Base-by-base conservation (phyloP, 305 asterid species). In the Fraxinus xanthoxyloides region DNA sequence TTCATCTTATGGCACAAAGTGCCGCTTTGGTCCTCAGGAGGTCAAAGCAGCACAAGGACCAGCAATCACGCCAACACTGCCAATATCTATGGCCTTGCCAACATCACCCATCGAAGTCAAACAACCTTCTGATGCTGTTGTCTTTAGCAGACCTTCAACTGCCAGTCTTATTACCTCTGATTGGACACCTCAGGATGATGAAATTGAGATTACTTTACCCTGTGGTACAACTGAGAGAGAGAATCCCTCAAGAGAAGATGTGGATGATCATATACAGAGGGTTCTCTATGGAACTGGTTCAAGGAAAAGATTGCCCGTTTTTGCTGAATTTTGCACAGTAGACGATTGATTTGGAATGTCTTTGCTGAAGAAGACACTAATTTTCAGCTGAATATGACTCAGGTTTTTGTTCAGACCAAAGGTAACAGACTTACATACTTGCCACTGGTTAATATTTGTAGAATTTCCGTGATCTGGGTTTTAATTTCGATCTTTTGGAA, bases 121-220 rank as follows among this genome's bases (percentile, higher is more conserved):
- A 35, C 87, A 72, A 38, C 80, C 75, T n/a, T 75, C 84, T 36
- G 83, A 46, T 82, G 48, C 63, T 72, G 17, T 2, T 78, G 36
- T 76, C 75, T 21, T 34, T 84, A 48, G 65, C 84, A 35, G 54
- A 65, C 59, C 35, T 77, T 67, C 86, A 30, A 38, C 34, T 77
- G 30, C 70, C 80, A 30, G 43, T 69, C 75, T 28, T 77, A 61
- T 54, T 59, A 35, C 43, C 75, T 77, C 85, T 54, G 86, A 90
- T 56, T 94, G 97, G 98, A 87, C 75, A 80, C 95, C 97, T 69
- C 80, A 54, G 83, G 89, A 86, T 86, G 97, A 94, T 87, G 90
- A 87, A 82, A 91, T 94, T 84, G 76, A 84, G 77, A 83, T 85
- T 75, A 23, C 78, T n/a, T 77, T 90, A 80, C 93, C 93, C 59